phyloP scores from a whole-genome alignment of 257 asterid genomes.

The Solanum tarijense region DNA sequence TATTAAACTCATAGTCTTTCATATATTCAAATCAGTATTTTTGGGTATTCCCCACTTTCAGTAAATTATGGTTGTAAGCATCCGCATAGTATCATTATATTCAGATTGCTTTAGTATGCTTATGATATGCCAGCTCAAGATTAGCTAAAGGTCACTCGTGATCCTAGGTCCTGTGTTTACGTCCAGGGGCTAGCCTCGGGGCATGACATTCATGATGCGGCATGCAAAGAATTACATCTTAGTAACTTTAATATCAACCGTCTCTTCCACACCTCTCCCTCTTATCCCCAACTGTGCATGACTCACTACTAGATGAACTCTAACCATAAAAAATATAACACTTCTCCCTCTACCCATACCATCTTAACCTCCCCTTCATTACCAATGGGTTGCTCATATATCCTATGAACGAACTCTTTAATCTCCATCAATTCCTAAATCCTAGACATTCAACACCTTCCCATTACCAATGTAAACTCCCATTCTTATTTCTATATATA shows the following conservation, averaged over 20 bases:
- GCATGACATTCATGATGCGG: no score
- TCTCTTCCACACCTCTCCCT: not conserved
- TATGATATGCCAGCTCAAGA: no score
- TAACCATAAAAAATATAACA: not conserved
- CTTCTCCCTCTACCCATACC: not conserved
- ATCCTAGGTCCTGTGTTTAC: no score
- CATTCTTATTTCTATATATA: not conserved
- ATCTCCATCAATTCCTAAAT: not conserved
- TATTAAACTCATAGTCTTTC: no score
- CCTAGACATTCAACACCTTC: not conserved
- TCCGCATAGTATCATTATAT: no score
- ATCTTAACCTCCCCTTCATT: not conserved
- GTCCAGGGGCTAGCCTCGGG: no score
- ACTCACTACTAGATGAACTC: not conserved
- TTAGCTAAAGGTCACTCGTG: no score
- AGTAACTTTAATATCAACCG: not conserved
- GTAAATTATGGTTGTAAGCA: no score
- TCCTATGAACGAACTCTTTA: not conserved
- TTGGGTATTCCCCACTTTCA: no score
- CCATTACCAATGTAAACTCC: not conserved
- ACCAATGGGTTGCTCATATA: not conserved
- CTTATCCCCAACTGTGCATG: not conserved
- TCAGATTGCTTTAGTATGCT: no score
- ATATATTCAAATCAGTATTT: no score
- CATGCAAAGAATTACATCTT: not conserved